Evolutionary conservation across 2,329 filamentous ascomycete genomes (phyloP).

Genomic region (Ilyonectria robusta): DNA sequence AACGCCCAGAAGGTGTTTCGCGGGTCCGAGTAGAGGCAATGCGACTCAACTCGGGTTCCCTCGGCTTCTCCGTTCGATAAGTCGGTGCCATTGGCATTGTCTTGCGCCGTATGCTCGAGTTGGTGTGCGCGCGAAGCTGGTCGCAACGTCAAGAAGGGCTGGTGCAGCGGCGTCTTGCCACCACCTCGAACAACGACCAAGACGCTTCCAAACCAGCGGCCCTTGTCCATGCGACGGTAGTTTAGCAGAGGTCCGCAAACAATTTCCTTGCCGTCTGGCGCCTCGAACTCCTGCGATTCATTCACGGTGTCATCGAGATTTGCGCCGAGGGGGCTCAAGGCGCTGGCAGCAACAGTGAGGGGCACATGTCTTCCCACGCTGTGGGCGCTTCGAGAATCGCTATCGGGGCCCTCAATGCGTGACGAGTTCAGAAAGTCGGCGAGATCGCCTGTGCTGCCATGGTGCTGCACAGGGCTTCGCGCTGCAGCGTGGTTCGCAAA

Average conservation of each 20-base stretch:
- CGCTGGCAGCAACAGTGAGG: constrained; percentile 61
- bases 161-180: constrained; percentile 67
- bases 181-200: constrained; percentile 85
- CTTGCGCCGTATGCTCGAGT: constrained; percentile 42
- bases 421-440: constrained; percentile 69
- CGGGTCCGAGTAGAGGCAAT: constrained; percentile 75
- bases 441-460: constrained; percentile 64
- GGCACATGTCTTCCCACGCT: constrained; percentile 60
- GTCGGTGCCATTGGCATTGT: constrained; percentile 49
- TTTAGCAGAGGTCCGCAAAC: constrained; percentile 83
- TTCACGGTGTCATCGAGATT: constrained; percentile 40
- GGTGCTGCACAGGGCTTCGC: constrained; percentile 51
- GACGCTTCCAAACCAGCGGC: constrained; percentile 87
- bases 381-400: constrained; percentile 43
- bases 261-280: constrained; percentile 69
- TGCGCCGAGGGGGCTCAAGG: constrained; percentile 24
- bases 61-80: constrained; percentile 53
- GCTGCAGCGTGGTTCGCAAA: constrained; percentile 65
- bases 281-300: constrained; percentile 33
- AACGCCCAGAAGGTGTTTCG: constrained; percentile 94
- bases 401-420: constrained; percentile 63
- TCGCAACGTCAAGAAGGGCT: constrained; percentile 72
- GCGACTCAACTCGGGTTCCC: constrained; percentile 57
- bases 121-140: constrained; percentile 52
- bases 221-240: constrained; percentile 81